Conservation (phyloP, 202 grass and related monocot species). For the Schoenoplectus tabernaemontani region DNA sequence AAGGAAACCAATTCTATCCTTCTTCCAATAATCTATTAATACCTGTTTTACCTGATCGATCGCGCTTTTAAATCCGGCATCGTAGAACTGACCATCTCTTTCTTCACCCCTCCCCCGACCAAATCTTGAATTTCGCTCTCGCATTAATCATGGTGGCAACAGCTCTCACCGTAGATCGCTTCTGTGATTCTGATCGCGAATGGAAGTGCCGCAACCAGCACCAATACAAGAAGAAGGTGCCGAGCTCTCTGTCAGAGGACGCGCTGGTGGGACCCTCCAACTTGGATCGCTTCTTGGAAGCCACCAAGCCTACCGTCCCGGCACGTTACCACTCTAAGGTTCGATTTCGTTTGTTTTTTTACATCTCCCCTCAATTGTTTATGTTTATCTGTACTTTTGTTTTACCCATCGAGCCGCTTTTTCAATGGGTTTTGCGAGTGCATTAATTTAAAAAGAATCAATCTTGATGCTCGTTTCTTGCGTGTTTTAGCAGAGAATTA, state of each 20-base stretch:
- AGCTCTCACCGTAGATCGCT: background rate
- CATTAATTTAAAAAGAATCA: background rate
- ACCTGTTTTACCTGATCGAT: too few relatives aligned
- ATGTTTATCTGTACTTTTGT: background rate
- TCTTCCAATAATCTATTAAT: too few relatives aligned
- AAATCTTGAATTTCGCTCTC: background rate
- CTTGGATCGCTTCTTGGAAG: slow-evolving; percentile 56
- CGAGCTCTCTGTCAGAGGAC: slow-evolving; percentile 23
- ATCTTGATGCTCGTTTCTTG: background rate
- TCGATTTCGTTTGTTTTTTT: background rate
- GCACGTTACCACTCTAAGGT: slow-evolving; percentile 44
- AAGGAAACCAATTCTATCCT: too few relatives aligned
- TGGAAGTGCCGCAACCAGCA: background rate
- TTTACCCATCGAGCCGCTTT: too few relatives aligned
- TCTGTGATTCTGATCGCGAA: background rate
- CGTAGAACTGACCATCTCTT: background rate
- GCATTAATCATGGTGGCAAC: slow-evolving; percentile 1
- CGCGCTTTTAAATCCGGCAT: too few relatives aligned
- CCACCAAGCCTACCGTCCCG: slow-evolving; percentile 40
- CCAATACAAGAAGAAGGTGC: slow-evolving; percentile 24
- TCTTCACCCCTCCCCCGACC: background rate
- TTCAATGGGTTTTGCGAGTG: background rate
- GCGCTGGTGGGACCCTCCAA: slow-evolving; percentile 36
- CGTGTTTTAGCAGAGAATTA: background rate
- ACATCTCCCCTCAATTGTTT: background rate